phyloP scores from a whole-genome alignment of 345 rosid genomes.

The Xanthoceras sorbifolium region DNA sequence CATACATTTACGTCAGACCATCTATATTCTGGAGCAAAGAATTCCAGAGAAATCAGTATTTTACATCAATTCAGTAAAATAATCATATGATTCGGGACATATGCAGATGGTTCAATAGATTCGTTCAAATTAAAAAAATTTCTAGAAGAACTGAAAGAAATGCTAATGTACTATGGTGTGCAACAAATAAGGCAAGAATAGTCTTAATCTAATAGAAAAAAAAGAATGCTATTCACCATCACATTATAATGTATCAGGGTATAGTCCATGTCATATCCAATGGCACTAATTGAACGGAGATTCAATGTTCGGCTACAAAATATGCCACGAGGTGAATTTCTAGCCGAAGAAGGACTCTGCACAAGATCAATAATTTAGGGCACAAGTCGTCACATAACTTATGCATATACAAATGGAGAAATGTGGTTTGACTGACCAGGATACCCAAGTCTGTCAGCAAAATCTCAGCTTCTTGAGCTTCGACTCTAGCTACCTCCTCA shows the following conservation, averaged over 20 bases:
- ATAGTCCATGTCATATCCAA: slow-evolving; percentile 99
- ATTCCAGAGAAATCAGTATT: background rate
- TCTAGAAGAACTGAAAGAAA: background rate
- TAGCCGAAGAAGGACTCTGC: slow-evolving; percentile 81
- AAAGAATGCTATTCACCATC: slow-evolving; percentile 46
- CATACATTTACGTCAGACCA: slow-evolving; percentile 16
- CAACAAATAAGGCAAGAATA: background rate
- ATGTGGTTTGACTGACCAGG: slow-evolving; percentile 40
- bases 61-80: background rate
- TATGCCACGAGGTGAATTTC: slow-evolving; percentile 86
- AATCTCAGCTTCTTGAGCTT: slow-evolving; percentile 72
- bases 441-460: slow-evolving; percentile 78
- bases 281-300: slow-evolving; percentile 91
- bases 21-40: background rate
- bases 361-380: slow-evolving; percentile 7
- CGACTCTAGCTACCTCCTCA: slow-evolving; percentile 78
- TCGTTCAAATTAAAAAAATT: background rate
- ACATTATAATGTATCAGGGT: slow-evolving; percentile 96
- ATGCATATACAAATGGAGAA: background rate
- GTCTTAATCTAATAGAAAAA: background rate
- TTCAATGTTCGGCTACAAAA: slow-evolving; percentile 94
- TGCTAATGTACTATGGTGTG: background rate
- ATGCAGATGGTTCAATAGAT: background rate
- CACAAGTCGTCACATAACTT: background rate
- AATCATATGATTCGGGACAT: background rate